These are phyloP conservation scores for Clitoria ternatea DNA, from an alignment of 306 rosid species.

Conservation along the genomic window DNA sequence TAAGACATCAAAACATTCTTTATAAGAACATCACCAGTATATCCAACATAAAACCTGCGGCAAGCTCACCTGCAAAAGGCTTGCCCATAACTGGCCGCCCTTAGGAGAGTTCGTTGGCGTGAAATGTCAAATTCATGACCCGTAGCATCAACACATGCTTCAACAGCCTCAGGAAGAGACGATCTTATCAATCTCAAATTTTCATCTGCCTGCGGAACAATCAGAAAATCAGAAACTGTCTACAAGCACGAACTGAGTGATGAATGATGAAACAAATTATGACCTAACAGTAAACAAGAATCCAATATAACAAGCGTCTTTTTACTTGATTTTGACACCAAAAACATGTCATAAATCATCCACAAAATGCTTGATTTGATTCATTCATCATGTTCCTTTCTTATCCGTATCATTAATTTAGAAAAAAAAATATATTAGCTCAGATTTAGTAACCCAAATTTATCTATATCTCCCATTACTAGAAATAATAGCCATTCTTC, in stretches of 20 bases:
- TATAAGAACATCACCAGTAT: background rate
- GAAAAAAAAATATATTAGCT: background rate
- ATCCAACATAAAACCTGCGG: conserved; percentile 15
- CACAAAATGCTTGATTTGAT: conserved; percentile 4
- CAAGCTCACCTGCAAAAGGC: conserved; percentile 89
- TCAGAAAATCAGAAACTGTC: conserved; percentile 21
- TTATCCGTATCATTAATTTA: background rate
- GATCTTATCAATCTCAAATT: conserved; percentile 87
- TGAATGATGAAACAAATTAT: conserved; percentile 16
- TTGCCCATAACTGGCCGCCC: conserved; percentile 98
- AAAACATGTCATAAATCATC: conserved; percentile 7
- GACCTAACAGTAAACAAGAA: conserved; percentile 11
- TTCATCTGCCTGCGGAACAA: conserved; percentile 86
- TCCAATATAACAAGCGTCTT: background rate
- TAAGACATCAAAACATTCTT: background rate
- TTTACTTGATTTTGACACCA: background rate
- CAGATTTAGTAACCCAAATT: conserved; percentile 18
- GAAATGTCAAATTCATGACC: conserved; percentile 91
- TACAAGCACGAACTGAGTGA: conserved; percentile 10
- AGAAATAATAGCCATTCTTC: background rate
- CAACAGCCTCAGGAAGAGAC: conserved; percentile 91
- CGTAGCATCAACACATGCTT: conserved; percentile 90
- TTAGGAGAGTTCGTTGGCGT: conserved; percentile 75
- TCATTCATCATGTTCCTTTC: conserved; percentile 12
- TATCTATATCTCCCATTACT: background rate